Evolutionary conservation across 352 stramenopile genomes (phyloP), one percentile per base, ranked within the genome.

Genomic region (Globisporangium solare): DNA sequence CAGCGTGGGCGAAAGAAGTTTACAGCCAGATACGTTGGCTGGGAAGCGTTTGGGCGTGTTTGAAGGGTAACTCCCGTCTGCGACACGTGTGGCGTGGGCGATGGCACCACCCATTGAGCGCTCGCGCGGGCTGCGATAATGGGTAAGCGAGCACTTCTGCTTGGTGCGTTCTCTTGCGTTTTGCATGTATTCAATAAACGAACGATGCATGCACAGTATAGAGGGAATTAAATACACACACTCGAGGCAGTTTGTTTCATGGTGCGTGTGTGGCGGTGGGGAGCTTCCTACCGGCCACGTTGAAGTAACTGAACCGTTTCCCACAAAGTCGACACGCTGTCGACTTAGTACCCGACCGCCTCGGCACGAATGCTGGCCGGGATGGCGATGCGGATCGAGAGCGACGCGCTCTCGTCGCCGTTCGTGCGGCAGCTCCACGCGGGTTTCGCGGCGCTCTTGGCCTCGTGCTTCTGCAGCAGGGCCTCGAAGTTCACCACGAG

Each of bases 381-480:
- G 39, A 43, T n/a, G 10, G 2, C 12, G 39, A 43, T 43, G 39
- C 39, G 39, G 10, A 43, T 43, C 39, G 39, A 43, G 12, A 43
- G 39, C 39, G 39, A 43, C 39, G 39, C 39, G 63, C 15, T 74
- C 65, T 63, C 56, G 20, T 39, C 31, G 12, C 20, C 65, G 53
- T 76, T 59, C 27, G 61, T 67, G 22, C 68, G 71, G 48, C 74
- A 89, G 50, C 51, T 75, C 79, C 79, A 89, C 35, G 61, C 71
- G 12, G 3, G 22, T 12, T 54, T 58, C 17, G 56, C 56, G 27
- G 55, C 45, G 27, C 65, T 69, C 48, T 83, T 86, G 13, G 53
- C 50, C 41, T 87, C 74, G 51, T 85, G 72, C 63, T 79, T 86
- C 35, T 71, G 64, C 40, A 80, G 70, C 21, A 84, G 51, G 17